phyloP scores from a whole-genome alignment of 768 basidiomycete genomes.

The Phylloporus sp. region DNA sequence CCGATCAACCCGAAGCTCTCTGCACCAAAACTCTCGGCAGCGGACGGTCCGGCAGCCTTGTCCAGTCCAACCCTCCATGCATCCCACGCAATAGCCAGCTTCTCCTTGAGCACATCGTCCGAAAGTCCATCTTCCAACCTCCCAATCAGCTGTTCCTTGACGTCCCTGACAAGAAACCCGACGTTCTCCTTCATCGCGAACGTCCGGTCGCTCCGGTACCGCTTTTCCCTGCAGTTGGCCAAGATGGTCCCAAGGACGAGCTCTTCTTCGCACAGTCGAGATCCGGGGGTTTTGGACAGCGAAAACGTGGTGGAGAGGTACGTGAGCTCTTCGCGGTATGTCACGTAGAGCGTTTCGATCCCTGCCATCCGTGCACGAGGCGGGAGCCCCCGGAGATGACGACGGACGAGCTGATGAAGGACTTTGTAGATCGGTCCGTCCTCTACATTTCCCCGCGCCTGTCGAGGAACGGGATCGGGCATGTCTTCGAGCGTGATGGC shows the following conservation, averaged over 20 bases:
- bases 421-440: conserved; percentile 30
- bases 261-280: conserved; percentile 64
- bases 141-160: conserved; percentile 37
- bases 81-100: conserved; percentile 54
- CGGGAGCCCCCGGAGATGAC: conserved; percentile 12
- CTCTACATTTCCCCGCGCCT: conserved; percentile 10
- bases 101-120: conserved; percentile 30
- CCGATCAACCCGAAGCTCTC: conserved; percentile 68
- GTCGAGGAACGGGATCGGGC: conserved; percentile 13
- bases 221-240: conserved; percentile 58
- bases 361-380: neutral
- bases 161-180: conserved; percentile 45
- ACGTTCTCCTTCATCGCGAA: conserved; percentile 61
- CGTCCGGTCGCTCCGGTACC: conserved; percentile 54
- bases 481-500: conserved; percentile 44
- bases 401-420: conserved; percentile 20
- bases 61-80: conserved; percentile 57
- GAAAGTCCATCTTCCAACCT: conserved; percentile 22
- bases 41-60: conserved; percentile 25
- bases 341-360: conserved; percentile 17
- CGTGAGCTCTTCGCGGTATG: conserved; percentile 59
- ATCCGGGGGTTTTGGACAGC: conserved; percentile 50
- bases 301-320: conserved; percentile 70
- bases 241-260: conserved; percentile 71
- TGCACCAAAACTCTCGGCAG: conserved; percentile 39